Percentiles rank a stretch among this genome's conserved stretches.
Evolutionary conservation across 2,329 filamentous ascomycete genomes (phyloP).

Genomic region (Rasamsonia emersonii): DNA sequence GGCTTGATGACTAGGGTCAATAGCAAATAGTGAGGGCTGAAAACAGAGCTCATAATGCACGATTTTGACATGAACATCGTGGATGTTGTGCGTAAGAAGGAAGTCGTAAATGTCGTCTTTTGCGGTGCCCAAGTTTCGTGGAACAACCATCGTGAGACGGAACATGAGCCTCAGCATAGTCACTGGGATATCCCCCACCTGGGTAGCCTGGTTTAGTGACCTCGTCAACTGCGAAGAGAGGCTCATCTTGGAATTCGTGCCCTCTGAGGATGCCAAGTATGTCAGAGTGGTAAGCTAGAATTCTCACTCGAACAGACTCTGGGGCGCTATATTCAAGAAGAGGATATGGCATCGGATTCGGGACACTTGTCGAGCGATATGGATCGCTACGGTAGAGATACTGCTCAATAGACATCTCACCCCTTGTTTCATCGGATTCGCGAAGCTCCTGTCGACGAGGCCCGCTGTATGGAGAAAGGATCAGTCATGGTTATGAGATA

Average conservation of each 20-base stretch:
- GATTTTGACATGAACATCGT: conserved; percentile 5
- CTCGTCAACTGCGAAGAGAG: background rate
- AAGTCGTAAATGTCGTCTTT: conserved; percentile 1
- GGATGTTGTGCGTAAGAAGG: background rate
- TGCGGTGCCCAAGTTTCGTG: background rate
- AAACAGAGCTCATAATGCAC: background rate
- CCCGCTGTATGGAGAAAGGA: too few species aligned
- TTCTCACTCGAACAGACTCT: conserved; percentile 1
- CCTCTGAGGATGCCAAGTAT: background rate
- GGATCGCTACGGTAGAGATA: conserved; percentile 7
- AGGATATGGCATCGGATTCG: conserved; percentile 4
- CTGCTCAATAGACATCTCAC: conserved; percentile 8
- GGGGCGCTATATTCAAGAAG: too few species aligned
- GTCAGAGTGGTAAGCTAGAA: background rate
- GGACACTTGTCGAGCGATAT: conserved; percentile 6
- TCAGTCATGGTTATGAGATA: too few species aligned
- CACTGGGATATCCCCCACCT: background rate
- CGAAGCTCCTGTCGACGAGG: conserved; percentile 1
- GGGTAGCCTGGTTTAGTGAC: conserved; percentile 6
- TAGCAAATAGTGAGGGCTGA: conserved; percentile 6
- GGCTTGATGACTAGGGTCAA: conserved; percentile 2
- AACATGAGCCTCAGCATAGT: background rate
- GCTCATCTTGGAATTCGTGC: background rate
- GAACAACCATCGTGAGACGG: background rate
- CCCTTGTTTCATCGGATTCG: conserved; percentile 6